Evolutionary conservation across 2,329 filamentous ascomycete species (phyloP).

Genomic region (Trichoderma hamatum): DNA sequence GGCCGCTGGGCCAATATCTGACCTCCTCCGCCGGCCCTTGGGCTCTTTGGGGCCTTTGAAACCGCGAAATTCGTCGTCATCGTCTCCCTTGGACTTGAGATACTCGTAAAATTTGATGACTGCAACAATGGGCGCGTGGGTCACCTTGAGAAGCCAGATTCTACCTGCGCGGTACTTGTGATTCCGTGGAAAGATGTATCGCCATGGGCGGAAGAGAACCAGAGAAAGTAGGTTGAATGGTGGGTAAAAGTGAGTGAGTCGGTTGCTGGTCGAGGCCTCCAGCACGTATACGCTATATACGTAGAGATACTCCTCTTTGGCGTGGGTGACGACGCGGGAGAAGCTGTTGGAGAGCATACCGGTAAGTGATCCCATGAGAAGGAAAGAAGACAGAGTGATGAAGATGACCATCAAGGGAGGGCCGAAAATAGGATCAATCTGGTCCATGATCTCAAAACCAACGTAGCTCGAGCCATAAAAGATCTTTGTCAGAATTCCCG

Average conservation of each 20-base stretch:
- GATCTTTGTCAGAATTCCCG: conserved; percentile 76
- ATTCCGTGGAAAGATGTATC: conserved; percentile 67
- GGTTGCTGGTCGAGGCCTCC: conserved; percentile 68
- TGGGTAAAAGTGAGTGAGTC: conserved; percentile 70
- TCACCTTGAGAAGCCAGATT: conserved; percentile 64
- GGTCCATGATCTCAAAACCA: conserved; percentile 69
- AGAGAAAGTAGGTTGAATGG: conserved; percentile 76
- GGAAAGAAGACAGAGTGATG: conserved; percentile 74
- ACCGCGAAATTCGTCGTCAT: conserved; percentile 49
- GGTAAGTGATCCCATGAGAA: conserved; percentile 77
- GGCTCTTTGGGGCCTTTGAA: conserved; percentile 51
- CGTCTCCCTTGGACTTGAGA: conserved; percentile 43
- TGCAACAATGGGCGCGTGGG: conserved; percentile 69
- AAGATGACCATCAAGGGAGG: conserved; percentile 71
- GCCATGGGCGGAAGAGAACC: conserved; percentile 70
- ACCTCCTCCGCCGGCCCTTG: conserved; percentile 31
- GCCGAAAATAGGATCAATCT: conserved; percentile 62
- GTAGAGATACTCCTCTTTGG: conserved; percentile 76
- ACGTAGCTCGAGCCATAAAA: conserved; percentile 78
- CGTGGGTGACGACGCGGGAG: conserved; percentile 63
- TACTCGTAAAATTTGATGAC: conserved; percentile 70
- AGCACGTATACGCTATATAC: conserved; percentile 70
- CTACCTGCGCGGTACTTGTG: conserved; percentile 63
- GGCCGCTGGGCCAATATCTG: conserved; percentile 29
- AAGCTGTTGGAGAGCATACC: conserved; percentile 79